Evolutionary conservation across 129 eudicot species (phyloP), one percentile per base, ranked within the genome.

Genomic region (Glebionis coronaria): DNA sequence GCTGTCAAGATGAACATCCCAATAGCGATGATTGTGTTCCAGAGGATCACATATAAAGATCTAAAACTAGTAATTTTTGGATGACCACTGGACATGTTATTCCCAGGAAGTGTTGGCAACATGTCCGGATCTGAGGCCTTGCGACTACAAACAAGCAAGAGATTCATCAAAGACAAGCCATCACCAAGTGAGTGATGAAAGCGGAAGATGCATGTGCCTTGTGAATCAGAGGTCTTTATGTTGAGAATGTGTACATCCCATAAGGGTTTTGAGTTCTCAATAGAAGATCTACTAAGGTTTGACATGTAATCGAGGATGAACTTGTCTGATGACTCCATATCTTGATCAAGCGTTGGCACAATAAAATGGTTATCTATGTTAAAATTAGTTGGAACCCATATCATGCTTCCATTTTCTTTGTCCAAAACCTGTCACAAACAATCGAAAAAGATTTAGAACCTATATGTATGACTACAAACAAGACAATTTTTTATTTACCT

Each of bases 321-420:
- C 44, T 49, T 51, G 27, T 73, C 70, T 40, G 78, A 15, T 47
- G 70, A 51, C 12, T 66, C 69, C 44, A 78, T 60, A 28, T 78
- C 44, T 12, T 66, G 71, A 23, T 73, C 75, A 14, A 67, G 3
- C 1, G 54, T 16, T 0, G 70, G 61, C 16, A 68, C 61, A 29
- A 67, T 53, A 38, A 78, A 23, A 51, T 79, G 82, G 70, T 73
- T 28, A 42, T 79, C 79, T 9, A 79, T 4, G 67, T 72, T 61
- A 19, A 79, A 67, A 12, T 52, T 21, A n/a, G 63, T 49, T 19
- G 50, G 51, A 14, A 77, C 58, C 82, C 76, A 77, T 16, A 12
- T 71, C 54, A 71, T 65, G 46, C 57, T 38, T 35, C 55, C 74
- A 11, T 3, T 53, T 29, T 59, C 64, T 44, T 68, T 50, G 20